Evolutionary conservation across 345 rosid species (phyloP).

Genomic region (Mercurialis annua): DNA sequence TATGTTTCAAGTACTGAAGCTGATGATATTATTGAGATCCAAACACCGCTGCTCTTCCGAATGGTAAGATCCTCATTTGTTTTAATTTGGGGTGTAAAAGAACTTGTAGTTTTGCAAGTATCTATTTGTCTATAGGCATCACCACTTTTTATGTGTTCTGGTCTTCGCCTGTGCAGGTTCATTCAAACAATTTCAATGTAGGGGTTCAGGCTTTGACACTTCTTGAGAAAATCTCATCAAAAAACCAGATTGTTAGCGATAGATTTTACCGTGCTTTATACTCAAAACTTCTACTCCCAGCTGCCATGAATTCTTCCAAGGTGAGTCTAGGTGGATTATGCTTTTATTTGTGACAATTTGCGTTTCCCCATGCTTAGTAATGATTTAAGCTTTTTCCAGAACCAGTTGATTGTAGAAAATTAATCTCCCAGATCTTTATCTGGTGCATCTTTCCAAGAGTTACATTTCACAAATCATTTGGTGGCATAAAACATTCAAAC

Average conservation of each 20-base stretch:
- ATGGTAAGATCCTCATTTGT: slow-evolving; percentile 47
- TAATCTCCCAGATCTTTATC: not conserved
- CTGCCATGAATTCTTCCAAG: slow-evolving; percentile 93
- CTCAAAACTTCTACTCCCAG: slow-evolving; percentile 85
- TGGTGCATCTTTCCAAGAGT: not conserved
- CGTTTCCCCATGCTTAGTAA: not conserved
- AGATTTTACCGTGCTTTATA: slow-evolving; percentile 91
- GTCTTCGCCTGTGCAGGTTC: slow-evolving; percentile 56
- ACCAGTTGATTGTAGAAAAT: not conserved
- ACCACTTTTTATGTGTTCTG: slow-evolving; percentile 9
- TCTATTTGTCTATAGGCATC: slow-evolving; percentile 3
- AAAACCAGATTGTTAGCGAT: slow-evolving; percentile 92
- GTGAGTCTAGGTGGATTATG: slow-evolving; percentile 34
- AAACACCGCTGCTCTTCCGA: slow-evolving; percentile 88
- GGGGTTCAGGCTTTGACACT: slow-evolving; percentile 95
- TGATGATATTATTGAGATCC: slow-evolving; percentile 77
- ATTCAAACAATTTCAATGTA: slow-evolving; percentile 86
- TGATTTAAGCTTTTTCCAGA: not conserved
- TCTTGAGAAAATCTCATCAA: slow-evolving; percentile 93
- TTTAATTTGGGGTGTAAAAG: slow-evolving; percentile 1
- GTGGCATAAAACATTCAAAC: not conserved
- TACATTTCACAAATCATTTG: not conserved
- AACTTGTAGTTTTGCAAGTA: not conserved
- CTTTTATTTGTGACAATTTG: not conserved
- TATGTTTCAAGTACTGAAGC: slow-evolving; percentile 82